Conservation (phyloP, 345 rosid species). For the Litchi chinensis region DNA sequence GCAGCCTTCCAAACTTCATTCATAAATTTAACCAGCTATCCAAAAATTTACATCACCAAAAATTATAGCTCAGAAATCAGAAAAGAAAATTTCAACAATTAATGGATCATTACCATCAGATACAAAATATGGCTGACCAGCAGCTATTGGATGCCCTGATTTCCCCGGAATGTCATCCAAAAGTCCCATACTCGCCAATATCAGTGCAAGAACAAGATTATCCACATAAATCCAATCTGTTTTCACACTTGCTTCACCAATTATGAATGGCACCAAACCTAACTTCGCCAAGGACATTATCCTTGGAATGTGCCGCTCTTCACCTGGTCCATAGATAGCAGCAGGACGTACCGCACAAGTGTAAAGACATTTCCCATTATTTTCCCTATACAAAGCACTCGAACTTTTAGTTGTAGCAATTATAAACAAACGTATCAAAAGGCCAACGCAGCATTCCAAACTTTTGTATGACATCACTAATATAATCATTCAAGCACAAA, state of each 20-base stretch:
- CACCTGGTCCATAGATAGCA: constrained; percentile 94
- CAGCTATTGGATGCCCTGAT: constrained; percentile 69
- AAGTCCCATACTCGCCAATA: constrained; percentile 91
- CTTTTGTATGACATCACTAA: not conserved
- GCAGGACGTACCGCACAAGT: constrained; percentile 93
- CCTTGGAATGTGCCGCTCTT: constrained; percentile 92
- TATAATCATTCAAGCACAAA: not conserved
- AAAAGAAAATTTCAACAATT: not conserved
- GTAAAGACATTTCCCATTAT: constrained; percentile 53
- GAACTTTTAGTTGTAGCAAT: not conserved
- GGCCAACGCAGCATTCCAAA: not conserved
- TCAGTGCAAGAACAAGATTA: constrained; percentile 78
- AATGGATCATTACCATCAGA: constrained; percentile 71
- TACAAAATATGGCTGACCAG: constrained; percentile 92
- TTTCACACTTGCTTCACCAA: constrained; percentile 72
- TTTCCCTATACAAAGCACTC: constrained; percentile 45
- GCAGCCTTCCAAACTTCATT: not conserved
- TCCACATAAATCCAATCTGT: constrained; percentile 89
- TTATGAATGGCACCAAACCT: constrained; percentile 62
- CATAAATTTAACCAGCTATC: not conserved
- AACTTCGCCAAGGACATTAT: constrained; percentile 68
- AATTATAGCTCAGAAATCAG: not conserved
- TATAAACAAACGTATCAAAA: not conserved
- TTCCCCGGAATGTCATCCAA: constrained; percentile 81
- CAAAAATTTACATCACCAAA: not conserved